These are phyloP conservation scores for carrot (Daucus carota) DNA, from an alignment of 129 eudicot genomes.

Conservation along the genomic window DH1_v3.0 NC_030385.2:41487501-41488000, in stretches of 20 bases:
- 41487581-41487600: not conserved
- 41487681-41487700: conserved; percentile 35
- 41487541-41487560: not conserved
- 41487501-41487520: not conserved
- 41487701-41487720: conserved; percentile 66
- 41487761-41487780: conserved; percentile 28
- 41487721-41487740: conserved; percentile 43
- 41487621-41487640: conserved; percentile 52
- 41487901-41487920: conserved; percentile 29
- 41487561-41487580: conserved; percentile 6
- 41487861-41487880: conserved; percentile 9
- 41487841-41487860: not conserved
- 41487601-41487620: conserved; percentile 30
- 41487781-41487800: not conserved
- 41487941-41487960: conserved; percentile 43
- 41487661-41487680: conserved; percentile 58
- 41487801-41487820: not conserved
- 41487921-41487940: conserved; percentile 39
- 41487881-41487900: conserved; percentile 52
- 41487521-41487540: not conserved
- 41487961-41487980: conserved; percentile 63
- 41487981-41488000: conserved; percentile 82
- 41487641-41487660: conserved; percentile 71
- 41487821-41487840: too few species aligned
- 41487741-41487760: conserved; percentile 71